These are phyloP conservation scores for Pseudonitzschia multistriata DNA, from an alignment of 108 stramenopile species.

Conservation along the genomic window DNA sequence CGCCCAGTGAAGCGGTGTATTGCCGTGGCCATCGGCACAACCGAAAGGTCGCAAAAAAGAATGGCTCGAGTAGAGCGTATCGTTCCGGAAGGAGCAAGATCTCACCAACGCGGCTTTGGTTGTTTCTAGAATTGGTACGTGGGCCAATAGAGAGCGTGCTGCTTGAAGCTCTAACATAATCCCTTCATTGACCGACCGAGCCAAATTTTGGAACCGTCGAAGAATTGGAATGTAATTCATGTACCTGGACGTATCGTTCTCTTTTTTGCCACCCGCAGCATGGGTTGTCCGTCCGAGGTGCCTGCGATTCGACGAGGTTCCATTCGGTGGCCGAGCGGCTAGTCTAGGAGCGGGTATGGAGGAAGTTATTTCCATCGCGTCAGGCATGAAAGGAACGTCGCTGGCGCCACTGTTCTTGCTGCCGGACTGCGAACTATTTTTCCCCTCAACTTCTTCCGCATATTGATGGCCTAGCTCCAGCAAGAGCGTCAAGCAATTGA, in stretches of 20 bases:
- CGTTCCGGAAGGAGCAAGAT: slow-evolving; percentile 39
- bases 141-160: slow-evolving; percentile 44
- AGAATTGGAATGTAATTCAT: slow-evolving; percentile 29
- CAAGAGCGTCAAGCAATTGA: slow-evolving; percentile 68
- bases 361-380: slow-evolving; percentile 12
- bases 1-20: slow-evolving; percentile 88
- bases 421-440: not conserved
- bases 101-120: slow-evolving; percentile 49
- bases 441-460: slow-evolving; percentile 3
- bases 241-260: not conserved
- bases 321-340: slow-evolving; percentile 14
- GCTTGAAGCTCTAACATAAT: slow-evolving; percentile 52
- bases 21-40: slow-evolving; percentile 80
- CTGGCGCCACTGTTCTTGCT: not conserved
- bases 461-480: slow-evolving; percentile 57
- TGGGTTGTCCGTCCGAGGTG: slow-evolving; percentile 22
- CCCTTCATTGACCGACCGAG: slow-evolving; percentile 33
- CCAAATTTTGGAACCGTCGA: slow-evolving; percentile 20
- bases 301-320: slow-evolving; percentile 17
- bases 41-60: slow-evolving; percentile 34
- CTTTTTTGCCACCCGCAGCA: not conserved
- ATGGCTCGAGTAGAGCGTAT: slow-evolving; percentile 6
- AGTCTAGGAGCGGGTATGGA: not conserved
- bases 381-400: slow-evolving; percentile 31
- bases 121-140: slow-evolving; percentile 33